Evolutionary conservation across 257 asterid genomes (phyloP), one percentile per base, ranked within the genome.

Genomic region (Anisodus acutangulus): DNA sequence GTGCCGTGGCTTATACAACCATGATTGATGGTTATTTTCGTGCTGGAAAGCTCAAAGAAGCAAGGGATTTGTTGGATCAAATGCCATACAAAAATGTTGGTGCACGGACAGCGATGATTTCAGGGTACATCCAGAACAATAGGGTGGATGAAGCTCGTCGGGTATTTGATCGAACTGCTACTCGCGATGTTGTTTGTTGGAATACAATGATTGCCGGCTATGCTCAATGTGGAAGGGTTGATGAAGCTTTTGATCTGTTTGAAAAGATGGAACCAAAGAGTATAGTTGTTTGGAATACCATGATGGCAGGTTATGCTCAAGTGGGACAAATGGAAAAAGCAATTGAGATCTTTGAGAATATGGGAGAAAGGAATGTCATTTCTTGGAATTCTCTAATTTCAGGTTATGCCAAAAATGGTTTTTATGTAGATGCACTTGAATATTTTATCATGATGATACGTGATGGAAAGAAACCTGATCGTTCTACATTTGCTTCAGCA

Each of bases 331-430:
- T 84, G 69, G 86, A 84, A 16, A 90, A 83, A 3, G 91, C 93
- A 8, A 78, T 86, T 66, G 71, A 81, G 13, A 83, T 92, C 79
- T 86, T 89, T 64, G 83, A 88, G 84, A 83, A 82, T 51, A 88
- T 89, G 86, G 85, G 83, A 9, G 82, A 88, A 43, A 88, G 85
- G 53, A 88, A 90, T 43, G 62, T 85, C 9, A 88, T 92, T 88
- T 89, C 93, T 74, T 91, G 95, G 92, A 88, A 91, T 62, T 88
- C 90, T 12, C n/a, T 89, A 49, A 83, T 89, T 26, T 90, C 95
- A 17, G 93, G 93, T n/a, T 88, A 83, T 86, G 88, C 89, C 57
- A 89, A 89, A 83, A 91, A 89, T 78, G 91, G 90, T 37, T 87
- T 87, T 26, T 79, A 85, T 37, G 37, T 76, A 55, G 90, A 92